These are phyloP conservation scores for Turritis glabra DNA, from an alignment of 345 rosid genomes.

Conservation along the genomic window DNA sequence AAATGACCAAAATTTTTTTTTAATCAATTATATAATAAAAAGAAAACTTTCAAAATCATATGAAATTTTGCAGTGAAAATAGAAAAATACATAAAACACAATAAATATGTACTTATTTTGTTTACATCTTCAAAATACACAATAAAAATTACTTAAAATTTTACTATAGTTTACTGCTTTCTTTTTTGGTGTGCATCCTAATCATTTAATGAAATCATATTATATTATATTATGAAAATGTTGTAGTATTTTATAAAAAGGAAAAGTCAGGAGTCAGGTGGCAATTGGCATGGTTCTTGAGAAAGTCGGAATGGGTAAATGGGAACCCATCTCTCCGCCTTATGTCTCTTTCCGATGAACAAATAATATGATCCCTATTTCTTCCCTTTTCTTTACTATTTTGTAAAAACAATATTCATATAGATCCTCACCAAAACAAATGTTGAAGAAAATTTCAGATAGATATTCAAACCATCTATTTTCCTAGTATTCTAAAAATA, in stretches of 20 bases:
- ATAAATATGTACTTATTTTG: background rate
- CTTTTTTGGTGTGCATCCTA: background rate
- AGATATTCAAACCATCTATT: background rate
- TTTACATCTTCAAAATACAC: too few species aligned
- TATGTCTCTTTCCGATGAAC: background rate
- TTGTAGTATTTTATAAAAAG: background rate
- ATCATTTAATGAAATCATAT: background rate
- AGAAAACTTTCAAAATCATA: background rate
- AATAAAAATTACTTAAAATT: too few species aligned
- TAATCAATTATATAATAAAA: background rate
- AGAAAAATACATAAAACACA: background rate
- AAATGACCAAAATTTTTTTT: background rate
- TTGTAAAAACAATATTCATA: background rate
- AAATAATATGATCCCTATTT: background rate
- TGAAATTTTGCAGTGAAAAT: background rate
- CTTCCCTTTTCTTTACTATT: background rate
- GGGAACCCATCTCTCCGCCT: slow-evolving; percentile 32
- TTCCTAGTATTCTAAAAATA: too few species aligned
- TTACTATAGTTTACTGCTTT: background rate
- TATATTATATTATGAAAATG: background rate
- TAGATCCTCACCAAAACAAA: background rate
- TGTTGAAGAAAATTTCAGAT: too few species aligned
- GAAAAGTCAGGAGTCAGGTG: slow-evolving; percentile 24
- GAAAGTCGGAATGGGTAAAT: slow-evolving; percentile 25
- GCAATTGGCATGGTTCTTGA: slow-evolving; percentile 26